Percentiles rank a stretch among this genome's conserved stretches.
Conservation (phyloP, 805 yeast species). For the Alloascoidea africana region DNA sequence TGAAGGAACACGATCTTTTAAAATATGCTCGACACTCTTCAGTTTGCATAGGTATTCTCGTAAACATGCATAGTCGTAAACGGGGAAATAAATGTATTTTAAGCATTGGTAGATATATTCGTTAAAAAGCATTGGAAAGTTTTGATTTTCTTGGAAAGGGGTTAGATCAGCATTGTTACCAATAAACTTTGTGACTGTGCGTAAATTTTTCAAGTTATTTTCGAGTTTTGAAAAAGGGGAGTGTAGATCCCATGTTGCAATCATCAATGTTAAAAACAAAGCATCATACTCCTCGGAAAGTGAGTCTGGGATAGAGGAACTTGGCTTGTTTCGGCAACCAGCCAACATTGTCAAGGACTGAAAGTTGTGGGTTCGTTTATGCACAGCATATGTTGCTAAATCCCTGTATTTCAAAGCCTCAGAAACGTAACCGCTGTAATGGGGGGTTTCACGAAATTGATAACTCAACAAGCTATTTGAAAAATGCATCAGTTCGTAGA, state of each 20-base stretch:
- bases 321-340: too few species aligned
- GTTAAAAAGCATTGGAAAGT: slow-evolving; percentile 3
- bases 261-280: slow-evolving; percentile 4
- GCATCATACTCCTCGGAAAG: neutral
- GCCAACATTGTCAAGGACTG: too few species aligned
- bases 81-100: slow-evolving; percentile 17
- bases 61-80: slow-evolving; percentile 16
- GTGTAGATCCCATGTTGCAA: slow-evolving; percentile 15
- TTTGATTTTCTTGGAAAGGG: neutral
- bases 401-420: neutral
- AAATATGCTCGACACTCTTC: slow-evolving; percentile 7
- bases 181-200: neutral
- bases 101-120: slow-evolving; percentile 18
- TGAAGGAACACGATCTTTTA: slow-evolving; percentile 2
- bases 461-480: too few species aligned
- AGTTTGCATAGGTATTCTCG: slow-evolving; percentile 15
- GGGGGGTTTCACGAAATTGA: too few species aligned
- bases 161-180: neutral
- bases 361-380: neutral
- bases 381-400: neutral
- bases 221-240: neutral
- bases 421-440: too few species aligned
- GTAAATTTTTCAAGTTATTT: neutral
- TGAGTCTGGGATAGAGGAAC: too few species aligned
- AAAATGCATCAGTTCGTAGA: too few species aligned